Evolutionary conservation across 108 stramenopile species (phyloP), one percentile per base, ranked within the genome.

Genomic region (Discostella stelligeroides): DNA sequence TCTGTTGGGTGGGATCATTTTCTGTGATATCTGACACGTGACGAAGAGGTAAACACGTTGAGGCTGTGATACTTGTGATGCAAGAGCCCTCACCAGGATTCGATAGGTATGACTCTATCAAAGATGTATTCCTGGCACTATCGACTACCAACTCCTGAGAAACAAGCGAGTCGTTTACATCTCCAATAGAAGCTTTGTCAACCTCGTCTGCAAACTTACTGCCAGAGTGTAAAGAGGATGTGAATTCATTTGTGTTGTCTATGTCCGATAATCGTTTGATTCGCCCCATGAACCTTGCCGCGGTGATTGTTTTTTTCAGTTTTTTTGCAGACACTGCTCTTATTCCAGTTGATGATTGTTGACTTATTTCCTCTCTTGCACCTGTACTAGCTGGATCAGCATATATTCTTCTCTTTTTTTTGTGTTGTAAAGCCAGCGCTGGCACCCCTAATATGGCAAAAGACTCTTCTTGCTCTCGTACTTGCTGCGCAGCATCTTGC

Each of bases 401-500:
- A 30, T 45, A 40, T 48, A 48, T n/a, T 39, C 21, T 29, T 24
- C 38, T 47, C 29, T 76, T 76, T 18, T 42, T 69, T 58, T 63
- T 68, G 39, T 60, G 28, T 14, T 69, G 61, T 21, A 29, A 45
- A 49, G 68, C 54, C 45, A 76, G 41, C 18, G 68, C 54, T 25
- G 76, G 76, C 4, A 70, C 69, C 14, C 48, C 50, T 1, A 39
- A 23, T 7, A 75, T 53, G 20, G 39, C 62, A 13, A 63, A n/a
- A 14, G 68, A 63, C 28, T 69, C 74, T 43, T 39, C 49, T 18
- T 23, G 41, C 66, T 84, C 84, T 53, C 80, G 60, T 53, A 78
- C 85, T 56, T 80, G 80, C 41, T 71, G 66, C 23, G 73, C 76
- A 21, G 68, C 66, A 38, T 84, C 80, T 14, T 75, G 56, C 10